Evolutionary conservation across 2,329 filamentous ascomycete species (phyloP), one percentile per base, ranked within the genome.

Genomic region (Clonostachys chloroleuca): DNA sequence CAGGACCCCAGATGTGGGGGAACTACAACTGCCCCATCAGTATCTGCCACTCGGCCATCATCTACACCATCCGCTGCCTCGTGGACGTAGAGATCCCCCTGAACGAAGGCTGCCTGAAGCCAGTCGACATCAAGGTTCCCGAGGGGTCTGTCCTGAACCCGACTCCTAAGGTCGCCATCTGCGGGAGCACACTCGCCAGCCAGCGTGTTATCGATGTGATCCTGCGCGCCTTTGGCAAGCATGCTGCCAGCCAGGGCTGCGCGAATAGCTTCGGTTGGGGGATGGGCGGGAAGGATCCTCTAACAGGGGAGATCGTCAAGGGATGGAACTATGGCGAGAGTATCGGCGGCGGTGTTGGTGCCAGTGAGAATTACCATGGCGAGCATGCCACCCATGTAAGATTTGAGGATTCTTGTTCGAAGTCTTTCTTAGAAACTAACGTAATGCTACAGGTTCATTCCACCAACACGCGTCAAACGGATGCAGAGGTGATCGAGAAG

Each of bases 101-200:
- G 2, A 69, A 69, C 51, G 57, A 70, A 49, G 67, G 67, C 18
- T 68, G 65, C 42, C 55, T 70, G 6, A 45, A 54, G 2, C 65
- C 67, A 1, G 59, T 67, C 14, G 52, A 61, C 17, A 58, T 70
- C 36, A 46, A 48, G 16, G 55, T 66, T 1, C 66, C 67, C 3
- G 46, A 49, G 10, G 57, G 59, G 9, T 58, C 56, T 2, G 51
- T 68, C n/a, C 57, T 70, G 2, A 60, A 60, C 16, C 67, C 67
- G 3, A 58, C 56, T 0, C 56, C 64, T 0, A 48, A 51, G 0
- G 64, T 59, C 3, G 66, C 65, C 2, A 58, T 66, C 43, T 62
- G 61, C 34, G 87, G 87, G 14, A 89, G 89, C 56, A 85, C 89
- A 1, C 51, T 64, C 6, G 62, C 61, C 5, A 60, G 56, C 10